Conservation (phyloP, 176 grass and related monocot species). For the Saccharum officinarum region DNA sequence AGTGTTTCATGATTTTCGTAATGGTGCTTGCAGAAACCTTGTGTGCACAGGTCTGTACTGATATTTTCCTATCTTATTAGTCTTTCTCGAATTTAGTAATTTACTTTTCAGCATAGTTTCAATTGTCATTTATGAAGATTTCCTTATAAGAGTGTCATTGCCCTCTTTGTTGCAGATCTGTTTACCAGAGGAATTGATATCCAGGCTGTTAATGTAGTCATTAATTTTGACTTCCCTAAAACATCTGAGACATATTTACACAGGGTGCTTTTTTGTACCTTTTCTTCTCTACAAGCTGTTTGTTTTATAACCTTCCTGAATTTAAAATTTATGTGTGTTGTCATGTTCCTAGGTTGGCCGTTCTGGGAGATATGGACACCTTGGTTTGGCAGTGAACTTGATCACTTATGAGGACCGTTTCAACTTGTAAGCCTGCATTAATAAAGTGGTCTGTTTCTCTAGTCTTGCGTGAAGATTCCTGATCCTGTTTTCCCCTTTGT, state of each 20-base stretch:
- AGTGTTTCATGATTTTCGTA: conserved; percentile 97
- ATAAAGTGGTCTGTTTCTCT: neutral
- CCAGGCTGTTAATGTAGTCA: conserved; percentile 95
- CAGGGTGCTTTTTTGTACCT: conserved; percentile 49
- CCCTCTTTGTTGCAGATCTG: conserved; percentile 69
- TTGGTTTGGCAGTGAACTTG: conserved; percentile 73
- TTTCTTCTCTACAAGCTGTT: neutral
- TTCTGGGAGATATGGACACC: conserved; percentile 73
- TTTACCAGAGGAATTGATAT: conserved; percentile 99
- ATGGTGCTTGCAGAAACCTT: conserved; percentile 94
- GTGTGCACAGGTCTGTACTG: conserved; percentile 76
- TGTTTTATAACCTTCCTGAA: conserved; percentile 9
- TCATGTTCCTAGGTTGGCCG: conserved; percentile 57
- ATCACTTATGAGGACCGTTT: conserved; percentile 81
- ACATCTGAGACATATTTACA: conserved; percentile 92
- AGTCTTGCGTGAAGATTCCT: conserved; percentile 5
- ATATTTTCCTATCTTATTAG: neutral
- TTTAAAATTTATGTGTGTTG: neutral
- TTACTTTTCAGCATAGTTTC: neutral
- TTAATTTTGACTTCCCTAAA: conserved; percentile 96
- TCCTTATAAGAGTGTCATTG: neutral
- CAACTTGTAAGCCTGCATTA: conserved; percentile 54
- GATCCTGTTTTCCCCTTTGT: neutral
- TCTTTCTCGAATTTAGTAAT: neutral
- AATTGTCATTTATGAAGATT: neutral